Evolutionary conservation across 2,329 filamentous ascomycete genomes (phyloP).

Genomic region (Teratosphaeria destructans): DNA sequence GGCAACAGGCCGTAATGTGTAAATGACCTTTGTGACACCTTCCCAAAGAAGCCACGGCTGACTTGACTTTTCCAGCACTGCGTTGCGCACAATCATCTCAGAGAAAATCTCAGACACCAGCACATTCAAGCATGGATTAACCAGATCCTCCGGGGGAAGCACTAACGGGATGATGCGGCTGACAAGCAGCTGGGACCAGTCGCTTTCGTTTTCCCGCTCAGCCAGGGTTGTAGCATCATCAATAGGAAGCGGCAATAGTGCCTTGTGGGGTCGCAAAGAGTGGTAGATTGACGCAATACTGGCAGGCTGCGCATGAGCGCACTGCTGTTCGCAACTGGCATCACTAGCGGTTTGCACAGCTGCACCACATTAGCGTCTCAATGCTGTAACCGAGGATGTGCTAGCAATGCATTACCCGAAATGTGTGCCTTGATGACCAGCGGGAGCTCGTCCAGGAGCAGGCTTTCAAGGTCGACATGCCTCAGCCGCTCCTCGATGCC

Average conservation of each 20-base stretch:
- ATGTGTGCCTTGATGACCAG: slow-evolving; percentile 72
- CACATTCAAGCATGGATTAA: slow-evolving; percentile 74
- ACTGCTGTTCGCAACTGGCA: background rate
- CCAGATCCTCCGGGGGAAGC: slow-evolving; percentile 82
- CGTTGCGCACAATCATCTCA: slow-evolving; percentile 77
- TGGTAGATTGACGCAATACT: slow-evolving; percentile 53
- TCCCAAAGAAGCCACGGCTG: slow-evolving; percentile 89
- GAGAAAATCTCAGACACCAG: slow-evolving; percentile 81
- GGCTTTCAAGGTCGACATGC: slow-evolving; percentile 68
- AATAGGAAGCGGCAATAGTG: slow-evolving; percentile 65
- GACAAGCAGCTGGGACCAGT: slow-evolving; percentile 81
- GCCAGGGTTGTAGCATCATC: slow-evolving; percentile 27
- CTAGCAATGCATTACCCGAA: slow-evolving; percentile 45
- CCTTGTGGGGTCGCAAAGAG: slow-evolving; percentile 68
- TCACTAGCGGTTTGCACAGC: slow-evolving; percentile 12
- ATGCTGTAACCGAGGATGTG: background rate
- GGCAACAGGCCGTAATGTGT: slow-evolving; percentile 26
- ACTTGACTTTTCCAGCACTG: slow-evolving; percentile 67
- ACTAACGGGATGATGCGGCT: slow-evolving; percentile 72
- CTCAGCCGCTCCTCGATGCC: slow-evolving; percentile 78
- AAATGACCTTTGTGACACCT: slow-evolving; percentile 60
- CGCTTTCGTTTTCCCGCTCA: slow-evolving; percentile 66
- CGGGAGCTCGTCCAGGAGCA: slow-evolving; percentile 81
- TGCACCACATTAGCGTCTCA: slow-evolving; percentile 13
- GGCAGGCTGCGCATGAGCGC: slow-evolving; percentile 3